Conservation (phyloP, 495 filamentous ascomycete species). For the Podospora pseudoanserina region DNA sequence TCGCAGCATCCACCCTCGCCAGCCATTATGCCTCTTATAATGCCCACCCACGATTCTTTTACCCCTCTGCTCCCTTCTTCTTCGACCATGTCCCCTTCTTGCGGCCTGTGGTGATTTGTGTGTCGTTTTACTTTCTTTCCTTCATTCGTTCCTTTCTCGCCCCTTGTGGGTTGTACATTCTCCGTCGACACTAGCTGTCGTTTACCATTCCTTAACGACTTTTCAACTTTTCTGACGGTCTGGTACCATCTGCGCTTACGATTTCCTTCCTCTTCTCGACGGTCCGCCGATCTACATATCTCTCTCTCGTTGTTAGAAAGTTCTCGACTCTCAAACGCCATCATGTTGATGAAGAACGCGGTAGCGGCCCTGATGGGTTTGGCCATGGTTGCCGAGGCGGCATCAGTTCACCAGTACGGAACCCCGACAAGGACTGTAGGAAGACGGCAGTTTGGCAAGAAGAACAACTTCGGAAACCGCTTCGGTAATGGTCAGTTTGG, state of each 20-base stretch:
- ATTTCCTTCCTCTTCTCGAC: constrained; percentile 20
- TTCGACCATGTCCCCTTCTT: constrained; percentile 34
- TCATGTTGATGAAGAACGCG: constrained; percentile 47
- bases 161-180: constrained; percentile 37
- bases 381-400: constrained; percentile 40
- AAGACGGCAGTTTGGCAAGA: constrained; percentile 20
- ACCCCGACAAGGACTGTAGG: constrained; percentile 15
- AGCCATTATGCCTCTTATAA: constrained; percentile 26
- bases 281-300: neutral
- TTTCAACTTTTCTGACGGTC: constrained; percentile 38
- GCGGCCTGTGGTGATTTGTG: constrained; percentile 43
- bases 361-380: constrained; percentile 43
- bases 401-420: constrained; percentile 35
- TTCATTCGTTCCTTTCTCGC: constrained; percentile 50
- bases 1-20: constrained; percentile 25
- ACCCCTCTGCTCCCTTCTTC: constrained; percentile 20
- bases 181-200: constrained; percentile 38
- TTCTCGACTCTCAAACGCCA: constrained; percentile 22
- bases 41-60: constrained; percentile 21
- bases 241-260: constrained; percentile 43
- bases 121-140: constrained; percentile 34
- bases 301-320: constrained; percentile 4
- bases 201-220: constrained; percentile 35
- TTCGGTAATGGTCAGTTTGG: constrained; percentile 6
- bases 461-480: constrained; percentile 18